Conservation (phyloP, 2,329 filamentous ascomycete species). For the Venturia pyrina region DNA sequence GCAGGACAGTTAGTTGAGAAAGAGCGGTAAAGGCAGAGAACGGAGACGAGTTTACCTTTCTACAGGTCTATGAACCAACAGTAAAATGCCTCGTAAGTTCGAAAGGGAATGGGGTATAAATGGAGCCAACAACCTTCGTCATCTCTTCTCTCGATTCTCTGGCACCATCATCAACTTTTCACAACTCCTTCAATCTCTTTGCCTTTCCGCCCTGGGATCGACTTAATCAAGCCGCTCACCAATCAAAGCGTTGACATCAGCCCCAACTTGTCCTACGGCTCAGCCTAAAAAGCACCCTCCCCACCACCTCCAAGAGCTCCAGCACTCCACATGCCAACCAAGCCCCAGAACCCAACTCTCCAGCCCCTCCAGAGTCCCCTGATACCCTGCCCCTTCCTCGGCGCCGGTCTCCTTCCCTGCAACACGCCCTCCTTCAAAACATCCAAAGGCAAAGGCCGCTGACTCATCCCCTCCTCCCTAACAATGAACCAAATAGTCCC, state of each 20-base stretch:
- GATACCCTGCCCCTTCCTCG: conserved; percentile 54
- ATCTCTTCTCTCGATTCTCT: not conserved
- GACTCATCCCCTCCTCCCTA: conserved; percentile 60
- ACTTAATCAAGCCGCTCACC: not conserved
- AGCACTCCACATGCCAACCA: conserved; percentile 65
- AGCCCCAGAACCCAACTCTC: conserved; percentile 69
- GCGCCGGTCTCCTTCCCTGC: conserved; percentile 26
- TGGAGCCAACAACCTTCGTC: not conserved
- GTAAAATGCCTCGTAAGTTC: not conserved
- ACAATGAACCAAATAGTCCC: conserved; percentile 85
- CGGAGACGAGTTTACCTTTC: too few species aligned
- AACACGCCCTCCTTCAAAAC: conserved; percentile 21
- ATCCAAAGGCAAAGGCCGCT: not conserved
- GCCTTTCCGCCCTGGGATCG: not conserved
- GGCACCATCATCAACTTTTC: not conserved
- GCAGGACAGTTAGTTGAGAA: too few species aligned
- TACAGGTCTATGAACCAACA: not conserved
- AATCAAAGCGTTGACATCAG: not conserved
- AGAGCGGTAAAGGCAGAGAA: too few species aligned
- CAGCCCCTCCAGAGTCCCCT: conserved; percentile 63
- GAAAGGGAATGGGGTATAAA: not conserved
- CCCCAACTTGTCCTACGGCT: not conserved
- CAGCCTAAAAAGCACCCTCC: conserved; percentile 22
- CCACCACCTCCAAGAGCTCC: conserved; percentile 52
- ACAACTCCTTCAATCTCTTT: not conserved